A percentile compares a stretch with the other conserved stretches of the same genome.
Conservation (phyloP, 176 grass and related monocot species). For the Poa pratensis region DNA sequence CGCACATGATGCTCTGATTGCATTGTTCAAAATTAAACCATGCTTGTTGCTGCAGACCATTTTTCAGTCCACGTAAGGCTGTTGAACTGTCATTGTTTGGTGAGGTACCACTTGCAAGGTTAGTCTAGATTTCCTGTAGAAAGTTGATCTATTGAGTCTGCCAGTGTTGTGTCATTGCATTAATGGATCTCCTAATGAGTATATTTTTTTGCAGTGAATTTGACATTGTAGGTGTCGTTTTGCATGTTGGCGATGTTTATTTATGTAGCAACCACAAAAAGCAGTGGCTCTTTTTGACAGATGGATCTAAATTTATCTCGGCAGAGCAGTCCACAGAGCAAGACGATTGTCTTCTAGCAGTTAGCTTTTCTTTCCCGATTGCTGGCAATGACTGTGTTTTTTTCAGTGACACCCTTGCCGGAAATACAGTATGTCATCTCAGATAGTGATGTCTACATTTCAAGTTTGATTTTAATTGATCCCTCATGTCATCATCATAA, state of each 20-base stretch:
- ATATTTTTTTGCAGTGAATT: constrained; percentile 76
- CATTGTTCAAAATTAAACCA: constrained; percentile 22
- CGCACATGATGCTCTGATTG: constrained; percentile 14
- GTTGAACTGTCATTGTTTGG: constrained; percentile 75
- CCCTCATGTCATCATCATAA: neutral
- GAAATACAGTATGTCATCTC: constrained; percentile 68
- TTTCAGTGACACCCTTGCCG: constrained; percentile 66
- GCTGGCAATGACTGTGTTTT: constrained; percentile 58
- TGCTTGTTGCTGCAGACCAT: constrained; percentile 64
- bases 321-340: constrained; percentile 47
- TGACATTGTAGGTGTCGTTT: constrained; percentile 77
- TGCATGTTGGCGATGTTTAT: constrained; percentile 78
- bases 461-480: constrained; percentile 15
- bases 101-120: constrained; percentile 85
- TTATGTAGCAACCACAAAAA: constrained; percentile 69
- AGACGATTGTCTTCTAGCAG: constrained; percentile 69
- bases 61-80: constrained; percentile 77
- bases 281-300: constrained; percentile 91
- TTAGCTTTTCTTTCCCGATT: constrained; percentile 65
- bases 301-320: constrained; percentile 63
- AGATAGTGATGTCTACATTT: constrained; percentile 7
- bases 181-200: constrained; percentile 26
- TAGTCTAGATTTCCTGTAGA: constrained; percentile 12
- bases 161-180: constrained; percentile 15
- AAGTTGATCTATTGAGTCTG: constrained; percentile 29